These are phyloP conservation scores for Oryza officinalis DNA, from an alignment of 176 grass and related monocot species.

Conservation along the genomic window DNA sequence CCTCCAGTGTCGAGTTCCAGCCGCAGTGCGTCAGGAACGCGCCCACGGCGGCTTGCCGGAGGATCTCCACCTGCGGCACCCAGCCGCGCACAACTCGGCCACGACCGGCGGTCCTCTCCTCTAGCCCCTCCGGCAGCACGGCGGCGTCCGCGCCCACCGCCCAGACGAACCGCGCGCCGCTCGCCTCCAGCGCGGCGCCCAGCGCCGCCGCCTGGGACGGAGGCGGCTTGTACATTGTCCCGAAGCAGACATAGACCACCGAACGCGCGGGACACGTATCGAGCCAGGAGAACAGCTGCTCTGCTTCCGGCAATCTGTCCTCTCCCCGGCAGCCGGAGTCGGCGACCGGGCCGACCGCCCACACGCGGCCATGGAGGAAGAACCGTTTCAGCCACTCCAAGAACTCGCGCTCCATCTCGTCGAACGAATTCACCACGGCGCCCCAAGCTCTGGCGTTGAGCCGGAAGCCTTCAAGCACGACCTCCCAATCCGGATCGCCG, in stretches of 20 bases:
- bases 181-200: conserved; percentile 38
- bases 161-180: conserved; percentile 45
- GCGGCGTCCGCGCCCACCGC: neutral
- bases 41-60: conserved; percentile 26
- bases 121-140: conserved; percentile 28
- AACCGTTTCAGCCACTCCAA: conserved; percentile 31
- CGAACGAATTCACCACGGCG: conserved; percentile 41
- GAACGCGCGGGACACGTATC: conserved; percentile 38
- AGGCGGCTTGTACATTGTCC: conserved; percentile 44
- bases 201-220: conserved; percentile 31
- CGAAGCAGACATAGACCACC: conserved; percentile 61
- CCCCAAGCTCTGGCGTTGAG: conserved; percentile 50
- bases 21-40: conserved; percentile 48
- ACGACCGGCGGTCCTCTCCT: conserved; percentile 7
- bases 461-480: conserved; percentile 42
- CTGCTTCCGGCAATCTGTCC: neutral
- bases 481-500: conserved; percentile 55
- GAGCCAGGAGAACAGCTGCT: conserved; percentile 35
- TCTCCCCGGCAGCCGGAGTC: neutral
- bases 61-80: conserved; percentile 49
- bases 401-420: conserved; percentile 40
- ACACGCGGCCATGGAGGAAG: conserved; percentile 40
- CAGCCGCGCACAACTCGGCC: conserved; percentile 42
- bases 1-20: conserved; percentile 50
- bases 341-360: conserved; percentile 48